Evolutionary conservation across 2,329 filamentous ascomycete genomes (phyloP).

Genomic region (Epichloe bromicola): DNA sequence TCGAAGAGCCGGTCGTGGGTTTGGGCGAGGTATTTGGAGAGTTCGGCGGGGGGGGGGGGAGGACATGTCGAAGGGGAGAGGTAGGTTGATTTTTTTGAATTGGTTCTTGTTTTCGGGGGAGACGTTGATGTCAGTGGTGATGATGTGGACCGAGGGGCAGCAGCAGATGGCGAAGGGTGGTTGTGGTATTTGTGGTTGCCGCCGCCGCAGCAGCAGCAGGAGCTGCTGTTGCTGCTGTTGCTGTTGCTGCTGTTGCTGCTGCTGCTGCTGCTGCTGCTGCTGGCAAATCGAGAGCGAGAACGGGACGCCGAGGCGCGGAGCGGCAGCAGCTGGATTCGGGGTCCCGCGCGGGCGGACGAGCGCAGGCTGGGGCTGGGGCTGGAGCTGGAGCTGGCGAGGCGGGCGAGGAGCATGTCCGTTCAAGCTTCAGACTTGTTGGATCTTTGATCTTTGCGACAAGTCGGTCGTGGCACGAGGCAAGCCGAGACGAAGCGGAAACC

Average conservation of each 20-base stretch:
- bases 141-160: background rate
- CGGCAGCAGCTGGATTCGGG: background rate
- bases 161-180: background rate
- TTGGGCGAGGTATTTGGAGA: slow-evolving; percentile 40
- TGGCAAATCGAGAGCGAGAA: background rate
- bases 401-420: no score
- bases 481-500: no score
- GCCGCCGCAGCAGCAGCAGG: background rate
- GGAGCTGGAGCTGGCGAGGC: no score
- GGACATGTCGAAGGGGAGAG: slow-evolving; percentile 2
- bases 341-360: background rate
- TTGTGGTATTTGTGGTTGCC: background rate
- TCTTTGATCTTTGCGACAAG: no score
- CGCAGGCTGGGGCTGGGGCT: no score
- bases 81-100: no score
- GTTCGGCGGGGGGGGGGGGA: background rate
- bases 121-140: background rate
- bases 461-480: no score
- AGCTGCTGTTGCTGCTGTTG: background rate
- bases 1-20: slow-evolving; percentile 56
- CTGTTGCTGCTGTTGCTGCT: background rate
- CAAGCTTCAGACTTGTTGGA: no score
- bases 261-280: background rate
- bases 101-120: background rate
- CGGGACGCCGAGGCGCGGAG: background rate